A percentile compares a stretch with the other conserved stretches of the same genome.
Conservation (phyloP, 163 green algal genomes). For the Chlamydomonas reinhardtii region DNA sequence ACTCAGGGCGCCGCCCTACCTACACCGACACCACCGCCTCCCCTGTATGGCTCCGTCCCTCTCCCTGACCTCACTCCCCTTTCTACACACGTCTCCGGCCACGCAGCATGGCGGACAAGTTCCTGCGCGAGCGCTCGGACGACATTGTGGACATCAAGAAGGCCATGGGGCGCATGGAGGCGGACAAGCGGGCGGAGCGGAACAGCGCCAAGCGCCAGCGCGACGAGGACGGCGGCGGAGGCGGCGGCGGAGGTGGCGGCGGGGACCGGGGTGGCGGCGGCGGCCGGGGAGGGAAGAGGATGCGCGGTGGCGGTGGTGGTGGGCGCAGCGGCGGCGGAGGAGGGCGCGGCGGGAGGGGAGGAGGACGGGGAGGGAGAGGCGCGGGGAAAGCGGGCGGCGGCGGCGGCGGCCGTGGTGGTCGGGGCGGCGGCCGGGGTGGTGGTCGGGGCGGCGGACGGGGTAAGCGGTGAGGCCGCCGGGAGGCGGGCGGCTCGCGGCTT, state of each 20-base stretch:
- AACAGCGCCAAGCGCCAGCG: conserved; percentile 36
- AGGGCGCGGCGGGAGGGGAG: conserved; percentile 2
- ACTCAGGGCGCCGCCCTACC: too few relatives aligned
- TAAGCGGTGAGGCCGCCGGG: not conserved
- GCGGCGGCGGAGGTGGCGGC: conserved; percentile 8
- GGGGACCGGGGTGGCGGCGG: not conserved
- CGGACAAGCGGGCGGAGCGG: conserved; percentile 47
- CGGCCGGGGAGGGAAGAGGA: not conserved
- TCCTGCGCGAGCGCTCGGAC: conserved; percentile 80
- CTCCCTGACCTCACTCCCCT: too few relatives aligned
- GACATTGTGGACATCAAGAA: conserved; percentile 84
- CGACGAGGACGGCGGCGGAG: conserved; percentile 12
- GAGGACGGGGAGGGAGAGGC: not conserved
- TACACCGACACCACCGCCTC: too few relatives aligned
- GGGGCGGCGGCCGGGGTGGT: not conserved
- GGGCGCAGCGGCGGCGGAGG: not conserved
- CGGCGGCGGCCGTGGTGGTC: not conserved
- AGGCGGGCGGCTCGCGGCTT: too few relatives aligned
- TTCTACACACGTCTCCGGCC: too few relatives aligned
- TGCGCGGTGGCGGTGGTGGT: not conserved
- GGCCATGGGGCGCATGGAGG: conserved; percentile 68
- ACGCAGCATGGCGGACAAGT: conserved; percentile 76
- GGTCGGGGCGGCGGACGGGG: conserved; percentile 1
- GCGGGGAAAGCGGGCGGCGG: not conserved
- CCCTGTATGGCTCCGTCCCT: too few relatives aligned